Evolutionary conservation across 352 stramenopile species (phyloP).

Genomic region (Paralagenidium karlingii): DNA sequence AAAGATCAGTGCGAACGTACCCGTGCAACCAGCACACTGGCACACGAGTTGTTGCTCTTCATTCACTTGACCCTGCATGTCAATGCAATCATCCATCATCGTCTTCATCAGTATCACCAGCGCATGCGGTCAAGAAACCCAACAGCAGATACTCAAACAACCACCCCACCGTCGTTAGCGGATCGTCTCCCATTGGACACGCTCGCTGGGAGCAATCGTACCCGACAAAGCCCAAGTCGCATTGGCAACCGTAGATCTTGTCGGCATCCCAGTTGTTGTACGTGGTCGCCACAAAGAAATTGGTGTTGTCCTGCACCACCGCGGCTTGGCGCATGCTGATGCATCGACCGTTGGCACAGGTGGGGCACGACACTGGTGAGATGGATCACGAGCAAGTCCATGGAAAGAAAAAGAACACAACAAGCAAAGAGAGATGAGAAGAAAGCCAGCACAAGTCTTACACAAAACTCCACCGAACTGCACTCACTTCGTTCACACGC

Average conservation of each 20-base stretch:
- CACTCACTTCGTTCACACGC: constrained; percentile 72
- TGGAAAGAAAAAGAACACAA: not conserved
- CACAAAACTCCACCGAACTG: not conserved
- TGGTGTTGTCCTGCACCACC: constrained; percentile 37
- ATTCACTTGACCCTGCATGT: constrained; percentile 7
- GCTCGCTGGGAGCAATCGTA: constrained; percentile 47
- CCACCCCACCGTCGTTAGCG: constrained; percentile 27
- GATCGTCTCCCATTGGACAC: constrained; percentile 51
- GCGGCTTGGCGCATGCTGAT: constrained; percentile 58
- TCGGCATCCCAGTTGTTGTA: constrained; percentile 60
- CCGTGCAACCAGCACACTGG: constrained; percentile 31
- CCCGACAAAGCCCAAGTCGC: constrained; percentile 44
- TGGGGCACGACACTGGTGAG: constrained; percentile 39
- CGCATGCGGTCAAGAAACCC: not conserved
- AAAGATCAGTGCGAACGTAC: constrained; percentile 52
- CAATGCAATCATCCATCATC: constrained; percentile 3
- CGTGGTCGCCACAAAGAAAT: constrained; percentile 48
- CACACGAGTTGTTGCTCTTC: constrained; percentile 43
- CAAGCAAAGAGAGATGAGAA: not conserved
- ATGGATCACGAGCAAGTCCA: not conserved
- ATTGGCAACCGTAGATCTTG: constrained; percentile 69
- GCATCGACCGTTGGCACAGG: constrained; percentile 53
- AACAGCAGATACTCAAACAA: not conserved
- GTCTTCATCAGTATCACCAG: constrained; percentile 1
- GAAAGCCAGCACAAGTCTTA: not conserved